Evolutionary conservation across 768 basidiomycete genomes (phyloP).

Genomic region (Hemileccinum impolitum): DNA sequence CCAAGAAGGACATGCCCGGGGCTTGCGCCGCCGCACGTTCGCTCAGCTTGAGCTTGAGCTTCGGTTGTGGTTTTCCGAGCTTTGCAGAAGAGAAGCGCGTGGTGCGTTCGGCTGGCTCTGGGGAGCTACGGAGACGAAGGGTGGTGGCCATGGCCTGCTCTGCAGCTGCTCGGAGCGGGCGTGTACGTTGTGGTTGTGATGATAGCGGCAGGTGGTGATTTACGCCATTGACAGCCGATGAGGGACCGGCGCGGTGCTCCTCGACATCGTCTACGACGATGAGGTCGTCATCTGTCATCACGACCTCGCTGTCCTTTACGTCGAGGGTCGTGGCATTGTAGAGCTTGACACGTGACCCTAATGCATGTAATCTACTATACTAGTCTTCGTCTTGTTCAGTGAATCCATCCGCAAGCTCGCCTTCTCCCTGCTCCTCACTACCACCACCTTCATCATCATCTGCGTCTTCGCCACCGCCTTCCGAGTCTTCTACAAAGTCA

Average conservation of each 20-base stretch:
- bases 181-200: conserved; percentile 25
- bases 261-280: conserved; percentile 62
- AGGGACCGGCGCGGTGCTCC: conserved; percentile 36
- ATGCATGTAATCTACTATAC: conserved; percentile 1
- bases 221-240: conserved; percentile 30
- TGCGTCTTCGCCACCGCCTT: no score
- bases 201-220: conserved; percentile 13
- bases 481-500: neutral
- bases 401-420: conserved; percentile 2
- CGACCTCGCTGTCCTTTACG: neutral
- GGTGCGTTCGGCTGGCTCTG: conserved; percentile 42
- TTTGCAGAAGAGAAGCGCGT: conserved; percentile 55
- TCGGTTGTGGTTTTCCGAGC: conserved; percentile 55
- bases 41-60: conserved; percentile 84
- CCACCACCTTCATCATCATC: conserved; percentile 4
- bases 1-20: conserved; percentile 85
- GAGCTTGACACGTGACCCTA: conserved; percentile 14
- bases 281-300: conserved; percentile 55
- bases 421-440: conserved; percentile 15
- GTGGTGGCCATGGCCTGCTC: conserved; percentile 36
- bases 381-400: conserved; percentile 11
- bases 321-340: conserved; percentile 4
- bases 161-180: conserved; percentile 31
- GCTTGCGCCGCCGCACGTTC: conserved; percentile 79
- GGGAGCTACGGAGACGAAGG: conserved; percentile 29